Conservation (phyloP, 116 monocot species). For the Posidonia oceanica region DNA sequence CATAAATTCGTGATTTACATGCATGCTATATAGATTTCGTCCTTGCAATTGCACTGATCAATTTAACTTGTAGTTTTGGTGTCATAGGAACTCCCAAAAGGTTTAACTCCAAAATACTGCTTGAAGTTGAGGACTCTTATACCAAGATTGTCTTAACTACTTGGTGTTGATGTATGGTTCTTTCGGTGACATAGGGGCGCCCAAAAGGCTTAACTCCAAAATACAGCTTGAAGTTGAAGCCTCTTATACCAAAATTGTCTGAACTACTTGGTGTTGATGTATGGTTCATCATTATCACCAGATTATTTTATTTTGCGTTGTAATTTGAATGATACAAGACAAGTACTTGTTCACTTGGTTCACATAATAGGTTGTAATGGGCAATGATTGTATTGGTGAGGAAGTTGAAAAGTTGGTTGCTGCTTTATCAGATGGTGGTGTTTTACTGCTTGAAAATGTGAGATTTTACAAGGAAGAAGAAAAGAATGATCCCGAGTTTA, state of each 20-base stretch:
- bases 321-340: not conserved
- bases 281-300: not conserved
- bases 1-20: too few species aligned
- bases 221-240: not conserved
- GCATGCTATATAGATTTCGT: too few species aligned
- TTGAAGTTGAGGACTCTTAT: not conserved
- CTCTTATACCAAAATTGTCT: conserved; percentile 27
- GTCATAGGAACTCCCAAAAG: not conserved
- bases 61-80: too few species aligned
- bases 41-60: too few species aligned
- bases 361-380: conserved; percentile 12
- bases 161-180: too few species aligned
- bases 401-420: conserved; percentile 31
- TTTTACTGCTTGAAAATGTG: conserved; percentile 36
- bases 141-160: too few species aligned
- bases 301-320: not conserved
- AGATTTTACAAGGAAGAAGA: conserved; percentile 45
- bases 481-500: conserved; percentile 41
- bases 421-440: conserved; percentile 27
- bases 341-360: not conserved
- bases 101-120: conserved; percentile 50
- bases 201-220: too few species aligned
- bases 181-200: too few species aligned
- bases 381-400: conserved; percentile 27
- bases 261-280: conserved; percentile 41